Evolutionary conservation across 2,329 filamentous ascomycete species (phyloP), one percentile per base, ranked within the genome.

Genomic region (Dothistroma septosporum): DNA sequence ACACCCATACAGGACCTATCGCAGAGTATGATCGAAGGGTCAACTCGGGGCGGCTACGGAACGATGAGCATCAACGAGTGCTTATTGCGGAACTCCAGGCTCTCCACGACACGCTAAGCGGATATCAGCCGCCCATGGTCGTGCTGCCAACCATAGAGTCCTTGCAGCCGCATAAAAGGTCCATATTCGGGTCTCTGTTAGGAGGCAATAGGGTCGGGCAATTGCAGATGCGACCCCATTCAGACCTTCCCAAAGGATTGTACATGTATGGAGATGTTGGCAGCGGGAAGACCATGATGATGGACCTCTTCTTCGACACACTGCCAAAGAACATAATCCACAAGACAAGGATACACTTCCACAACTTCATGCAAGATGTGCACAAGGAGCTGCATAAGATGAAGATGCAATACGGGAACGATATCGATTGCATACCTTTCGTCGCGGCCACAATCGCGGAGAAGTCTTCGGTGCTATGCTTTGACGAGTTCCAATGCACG

Each of bases 361-460:
- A 97, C 80, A 96, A 96, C 75, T 99, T 99, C 80, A 99, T 99
- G 94, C 94, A 97, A 76, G 90, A 96, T 75, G 89, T 97, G 53
- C 94, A 99, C 78, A 91, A 88, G 75, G 84, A 93, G 62, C 79
- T 97, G 70, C 94, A 97, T 79, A 86, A 86, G 73, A 87, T 96
- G 77, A 97, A 96, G 79, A 88, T 94, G 83, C 79, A 87, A 69
- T 85, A 96, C 74, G 94, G 94, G 32, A 92, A 87, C 72, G 92
- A 97, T 68, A 83, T 96, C 44, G 94, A 99, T 75, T 91, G 86
- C 0, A 85, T 97, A 49, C 93, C 93, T 0, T 94, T 95, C 73
- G 88, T 97, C 19, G 93, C 93, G 1, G 94, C 93, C n/a, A 89
- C 94, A 72, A 94, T 99, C 73, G 94, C 94, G 7, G 86, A 91